Evolutionary conservation across 1,139 yeast species (phyloP), one percentile per base, ranked within the genome.

Genomic region (Cylindricascospora bacillispora): DNA sequence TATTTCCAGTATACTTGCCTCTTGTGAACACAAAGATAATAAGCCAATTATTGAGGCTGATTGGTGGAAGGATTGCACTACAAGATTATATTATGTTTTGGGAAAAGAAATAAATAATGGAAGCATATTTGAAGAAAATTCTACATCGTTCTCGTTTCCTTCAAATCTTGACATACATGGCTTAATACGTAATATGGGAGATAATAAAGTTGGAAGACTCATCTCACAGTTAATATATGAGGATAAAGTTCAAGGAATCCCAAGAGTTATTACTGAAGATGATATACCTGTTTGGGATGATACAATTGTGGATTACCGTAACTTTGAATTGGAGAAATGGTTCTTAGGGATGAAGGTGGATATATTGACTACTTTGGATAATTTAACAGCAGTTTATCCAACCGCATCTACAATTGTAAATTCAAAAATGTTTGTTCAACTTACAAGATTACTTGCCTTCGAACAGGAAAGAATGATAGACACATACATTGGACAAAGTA

Each of bases 41-140:
- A 13, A 19, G 15, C 27, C 27, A 3, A 19, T 33, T 7, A 35
- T 45, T 6, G 31, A 36, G 12, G 28, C 38, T 3, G 29, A 26
- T 15, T 50, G 55, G 56, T 49, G 56, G 56, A 39, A 32, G 16
- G 44, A 41, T 22, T 37, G 43, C 20, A 32, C 36, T 4, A 38
- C 41, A 4, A 39, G 49, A 26, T 31, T 49, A 10, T 41, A 41
- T 26, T 36, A 39, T 13, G 30, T 48, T 11, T 30, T 49, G 13
- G 30, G 35, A 11, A 45, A 44, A 25, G 35, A 36, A 3, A 34
- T 43, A 7, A 38, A 32, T 25, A 47, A 40, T 20, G 31, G 25
- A 19, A 25, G 38, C 17, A 27, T 34, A 5, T 26, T 30, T 27
- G 35, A 37, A 6, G 35, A 32, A 9, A 28, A 33, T 6, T 35